These are phyloP conservation scores for Trypanosoma congolense DNA, from an alignment of 208 protist species.

Conservation along the genomic window DNA sequence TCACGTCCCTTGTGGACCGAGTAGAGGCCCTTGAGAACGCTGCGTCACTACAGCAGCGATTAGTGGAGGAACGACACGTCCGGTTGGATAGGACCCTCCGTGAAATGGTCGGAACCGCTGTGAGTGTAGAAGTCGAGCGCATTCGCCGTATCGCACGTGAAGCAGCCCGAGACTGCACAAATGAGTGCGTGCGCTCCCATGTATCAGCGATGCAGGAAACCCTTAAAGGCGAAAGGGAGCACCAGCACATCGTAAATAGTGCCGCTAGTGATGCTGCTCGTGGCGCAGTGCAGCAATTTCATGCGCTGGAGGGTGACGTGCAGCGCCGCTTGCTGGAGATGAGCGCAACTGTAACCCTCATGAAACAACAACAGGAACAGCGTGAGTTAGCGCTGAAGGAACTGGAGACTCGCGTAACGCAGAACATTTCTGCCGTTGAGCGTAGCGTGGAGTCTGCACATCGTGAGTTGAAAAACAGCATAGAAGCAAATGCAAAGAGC, in stretches of 20 bases:
- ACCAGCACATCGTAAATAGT: constrained; percentile 50
- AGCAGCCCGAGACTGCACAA: constrained; percentile 50
- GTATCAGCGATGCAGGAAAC: constrained; percentile 41
- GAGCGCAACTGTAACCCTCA: constrained; percentile 13
- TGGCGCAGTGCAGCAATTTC: constrained; percentile 28
- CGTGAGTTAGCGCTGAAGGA: constrained; percentile 13
- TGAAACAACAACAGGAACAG: constrained; percentile 2
- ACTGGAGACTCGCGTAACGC: constrained; percentile 11
- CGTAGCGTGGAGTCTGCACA: constrained; percentile 13
- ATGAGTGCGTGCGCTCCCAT: constrained; percentile 57
- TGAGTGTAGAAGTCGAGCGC: constrained; percentile 58
- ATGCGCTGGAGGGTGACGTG: constrained; percentile 20
- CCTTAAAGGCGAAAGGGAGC: constrained; percentile 35
- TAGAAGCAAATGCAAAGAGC: constrained; percentile 18
- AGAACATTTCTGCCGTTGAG: constrained; percentile 5
- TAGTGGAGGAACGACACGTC: constrained; percentile 44
- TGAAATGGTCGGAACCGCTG: constrained; percentile 48
- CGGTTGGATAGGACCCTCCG: constrained; percentile 27
- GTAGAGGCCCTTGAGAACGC: constrained; percentile 52
- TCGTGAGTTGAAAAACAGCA: constrained; percentile 22
- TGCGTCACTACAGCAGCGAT: constrained; percentile 38
- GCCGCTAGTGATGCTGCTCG: constrained; percentile 30
- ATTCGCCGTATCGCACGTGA: constrained; percentile 71
- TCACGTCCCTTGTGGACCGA: constrained; percentile 16
- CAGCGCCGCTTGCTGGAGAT: constrained; percentile 14